These are phyloP conservation scores for Cercophora scortea DNA, from an alignment of 495 filamentous ascomycete species.

Conservation along the genomic window DNA sequence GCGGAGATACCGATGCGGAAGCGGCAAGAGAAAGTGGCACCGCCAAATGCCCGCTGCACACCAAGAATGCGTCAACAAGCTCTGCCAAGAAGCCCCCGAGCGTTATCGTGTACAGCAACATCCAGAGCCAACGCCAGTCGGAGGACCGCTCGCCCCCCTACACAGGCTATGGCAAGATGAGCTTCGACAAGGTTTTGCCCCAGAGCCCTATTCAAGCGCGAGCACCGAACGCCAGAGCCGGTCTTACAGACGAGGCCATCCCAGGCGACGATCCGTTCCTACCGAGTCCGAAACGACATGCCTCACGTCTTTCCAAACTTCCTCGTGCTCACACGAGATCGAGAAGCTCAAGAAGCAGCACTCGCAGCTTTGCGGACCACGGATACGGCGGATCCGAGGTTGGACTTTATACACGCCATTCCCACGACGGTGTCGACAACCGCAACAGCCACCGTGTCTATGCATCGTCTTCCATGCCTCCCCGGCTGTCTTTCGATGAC, in stretches of 20 bases:
- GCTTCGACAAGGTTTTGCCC: conserved; percentile 33
- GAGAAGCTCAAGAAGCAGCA: conserved; percentile 35
- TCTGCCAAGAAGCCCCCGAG: conserved; percentile 34
- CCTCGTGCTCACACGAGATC: conserved; percentile 27
- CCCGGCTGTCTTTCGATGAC: conserved; percentile 29
- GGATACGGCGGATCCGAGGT: conserved; percentile 12
- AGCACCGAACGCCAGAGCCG: conserved; percentile 40
- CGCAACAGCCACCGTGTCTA: conserved; percentile 27
- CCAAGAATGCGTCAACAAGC: conserved; percentile 28
- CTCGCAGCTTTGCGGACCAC: conserved; percentile 30
- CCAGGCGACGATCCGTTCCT: conserved; percentile 41
- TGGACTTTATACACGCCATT: conserved; percentile 18
- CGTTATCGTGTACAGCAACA: conserved; percentile 38
- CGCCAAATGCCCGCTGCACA: conserved; percentile 17
- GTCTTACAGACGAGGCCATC: conserved; percentile 41
- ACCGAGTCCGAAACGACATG: conserved; percentile 26
- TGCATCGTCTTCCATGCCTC: conserved; percentile 34
- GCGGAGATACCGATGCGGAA: conserved; percentile 11
- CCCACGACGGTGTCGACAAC: conserved; percentile 13
- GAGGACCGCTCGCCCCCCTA: conserved; percentile 26
- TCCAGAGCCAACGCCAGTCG: conserved; percentile 17
- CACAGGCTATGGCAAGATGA: conserved; percentile 18
- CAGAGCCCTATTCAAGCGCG: conserved; percentile 36
- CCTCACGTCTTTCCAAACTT: conserved; percentile 36
- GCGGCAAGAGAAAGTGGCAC: conserved; percentile 8